Percentiles rank a stretch among this genome's conserved stretches.
Evolutionary conservation across 225 moss, liverwort and hornwort species (phyloP).

Genomic region (Marchantia polymorpha): DNA sequence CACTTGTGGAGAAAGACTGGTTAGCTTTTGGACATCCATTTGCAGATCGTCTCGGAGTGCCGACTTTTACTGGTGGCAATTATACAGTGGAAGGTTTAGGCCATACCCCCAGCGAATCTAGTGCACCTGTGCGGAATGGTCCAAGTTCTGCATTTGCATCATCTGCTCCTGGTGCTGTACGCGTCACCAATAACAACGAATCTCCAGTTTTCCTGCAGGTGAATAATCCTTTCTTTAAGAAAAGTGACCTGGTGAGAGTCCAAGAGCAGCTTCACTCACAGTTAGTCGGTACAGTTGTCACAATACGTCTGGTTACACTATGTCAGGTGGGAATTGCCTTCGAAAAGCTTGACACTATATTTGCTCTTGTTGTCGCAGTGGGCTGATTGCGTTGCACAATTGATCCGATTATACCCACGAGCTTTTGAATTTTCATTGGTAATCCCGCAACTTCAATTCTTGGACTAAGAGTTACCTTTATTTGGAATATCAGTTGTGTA

Average conservation of each 20-base stretch:
- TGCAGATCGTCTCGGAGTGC: constrained; percentile 87
- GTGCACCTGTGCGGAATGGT: constrained; percentile 59
- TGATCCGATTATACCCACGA: constrained; percentile 82
- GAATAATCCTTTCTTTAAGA: not conserved
- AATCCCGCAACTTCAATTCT: constrained; percentile 9
- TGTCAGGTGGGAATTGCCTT: not conserved
- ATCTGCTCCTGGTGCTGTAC: constrained; percentile 35
- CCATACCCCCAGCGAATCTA: constrained; percentile 50
- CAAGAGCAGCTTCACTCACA: not conserved
- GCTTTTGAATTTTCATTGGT: constrained; percentile 94
- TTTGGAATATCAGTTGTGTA: no score
- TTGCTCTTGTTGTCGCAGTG: constrained; percentile 50
- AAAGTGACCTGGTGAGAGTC: not conserved
- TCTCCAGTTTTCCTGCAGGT: constrained; percentile 87
- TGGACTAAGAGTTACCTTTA: no score
- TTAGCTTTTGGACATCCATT: constrained; percentile 90
- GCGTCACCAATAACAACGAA: constrained; percentile 58
- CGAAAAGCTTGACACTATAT: not conserved
- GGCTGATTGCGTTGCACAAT: constrained; percentile 89
- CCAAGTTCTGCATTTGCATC: constrained; percentile 49
- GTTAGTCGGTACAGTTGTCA: not conserved
- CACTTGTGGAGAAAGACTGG: constrained; percentile 97
- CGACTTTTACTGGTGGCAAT: constrained; percentile 67
- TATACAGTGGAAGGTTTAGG: constrained; percentile 39
- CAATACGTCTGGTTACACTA: not conserved